phyloP scores from a whole-genome alignment of 2,329 filamentous ascomycete species.

The Cadophora sp. region DNA sequence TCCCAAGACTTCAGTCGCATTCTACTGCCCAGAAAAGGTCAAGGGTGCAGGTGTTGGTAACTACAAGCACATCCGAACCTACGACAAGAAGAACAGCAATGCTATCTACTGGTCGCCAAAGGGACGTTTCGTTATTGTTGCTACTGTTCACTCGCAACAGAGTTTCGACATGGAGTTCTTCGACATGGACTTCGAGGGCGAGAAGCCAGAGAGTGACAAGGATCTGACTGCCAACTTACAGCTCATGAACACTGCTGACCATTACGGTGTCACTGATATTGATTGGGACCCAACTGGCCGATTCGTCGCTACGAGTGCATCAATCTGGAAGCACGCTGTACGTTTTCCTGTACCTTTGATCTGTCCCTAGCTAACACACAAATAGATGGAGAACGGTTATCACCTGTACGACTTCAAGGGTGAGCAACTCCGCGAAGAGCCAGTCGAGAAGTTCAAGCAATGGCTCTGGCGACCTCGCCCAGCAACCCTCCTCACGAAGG shows the following conservation, averaged over 20 bases:
- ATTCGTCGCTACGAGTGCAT: slow-evolving; percentile 92
- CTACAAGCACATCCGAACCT: slow-evolving; percentile 93
- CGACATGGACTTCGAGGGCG: slow-evolving; percentile 97
- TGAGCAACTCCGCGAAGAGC: slow-evolving; percentile 86
- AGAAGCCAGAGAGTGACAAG: slow-evolving; percentile 92
- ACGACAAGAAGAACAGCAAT: slow-evolving; percentile 99
- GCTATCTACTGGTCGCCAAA: slow-evolving; percentile 99
- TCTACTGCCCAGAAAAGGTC: slow-evolving; percentile 95
- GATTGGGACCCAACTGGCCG: slow-evolving; percentile 98
- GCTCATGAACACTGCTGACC: slow-evolving; percentile 90
- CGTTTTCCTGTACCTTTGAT: slow-evolving; percentile 48
- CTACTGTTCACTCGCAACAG: slow-evolving; percentile 90
- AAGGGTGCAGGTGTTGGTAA: slow-evolving; percentile 85
- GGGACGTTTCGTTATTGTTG: slow-evolving; percentile 93
- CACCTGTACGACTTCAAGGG: slow-evolving; percentile 98
- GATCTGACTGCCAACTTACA: slow-evolving; percentile 94
- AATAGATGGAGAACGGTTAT: slow-evolving; percentile 98
- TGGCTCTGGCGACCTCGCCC: slow-evolving; percentile 94
- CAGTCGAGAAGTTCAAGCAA: slow-evolving; percentile 97
- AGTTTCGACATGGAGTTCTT: slow-evolving; percentile 97
- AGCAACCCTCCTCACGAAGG: slow-evolving; percentile 88
- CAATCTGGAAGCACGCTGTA: slow-evolving; percentile 95
- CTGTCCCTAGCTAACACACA: slow-evolving; percentile 37
- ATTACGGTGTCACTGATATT: slow-evolving; percentile 97
- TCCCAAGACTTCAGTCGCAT: slow-evolving; percentile 92